phyloP scores from a whole-genome alignment of 2,329 filamentous ascomycete species.

The Colletotrichum sp. region DNA sequence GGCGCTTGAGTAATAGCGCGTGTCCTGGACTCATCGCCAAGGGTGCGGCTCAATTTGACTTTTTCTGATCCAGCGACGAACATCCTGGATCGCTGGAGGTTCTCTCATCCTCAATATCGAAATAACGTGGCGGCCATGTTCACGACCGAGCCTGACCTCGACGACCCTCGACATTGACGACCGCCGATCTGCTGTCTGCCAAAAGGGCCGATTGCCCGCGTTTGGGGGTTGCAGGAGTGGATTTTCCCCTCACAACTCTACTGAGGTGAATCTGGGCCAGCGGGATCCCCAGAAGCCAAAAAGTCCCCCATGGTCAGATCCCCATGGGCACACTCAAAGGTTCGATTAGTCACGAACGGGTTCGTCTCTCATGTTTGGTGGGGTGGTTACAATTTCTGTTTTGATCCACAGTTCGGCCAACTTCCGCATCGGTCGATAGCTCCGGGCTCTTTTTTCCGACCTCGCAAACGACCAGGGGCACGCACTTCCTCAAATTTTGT shows the following conservation, averaged over 20 bases:
- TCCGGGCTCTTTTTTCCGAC: neutral
- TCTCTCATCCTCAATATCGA: neutral
- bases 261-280: neutral
- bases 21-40: neutral
- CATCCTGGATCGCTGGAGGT: neutral
- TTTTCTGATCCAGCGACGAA: neutral
- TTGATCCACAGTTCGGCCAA: conserved; percentile 16
- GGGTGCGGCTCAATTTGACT: conserved; percentile 1
- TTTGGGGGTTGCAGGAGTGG: neutral
- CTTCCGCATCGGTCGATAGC: conserved; percentile 11
- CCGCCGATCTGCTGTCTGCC: neutral
- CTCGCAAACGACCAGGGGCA: neutral
- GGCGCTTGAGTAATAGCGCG: conserved; percentile 2
- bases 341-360: neutral
- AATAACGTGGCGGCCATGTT: conserved; percentile 14
- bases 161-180: neutral
- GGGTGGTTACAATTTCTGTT: conserved; percentile 7
- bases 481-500: neutral
- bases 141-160: neutral
- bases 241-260: conserved; percentile 4
- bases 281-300: conserved; percentile 17
- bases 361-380: neutral
- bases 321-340: neutral
- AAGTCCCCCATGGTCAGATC: conserved; percentile 4
- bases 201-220: neutral